Evolutionary conservation across 768 basidiomycete genomes (phyloP), one percentile per base, ranked within the genome.

Genomic region (Suillus americanus): DNA sequence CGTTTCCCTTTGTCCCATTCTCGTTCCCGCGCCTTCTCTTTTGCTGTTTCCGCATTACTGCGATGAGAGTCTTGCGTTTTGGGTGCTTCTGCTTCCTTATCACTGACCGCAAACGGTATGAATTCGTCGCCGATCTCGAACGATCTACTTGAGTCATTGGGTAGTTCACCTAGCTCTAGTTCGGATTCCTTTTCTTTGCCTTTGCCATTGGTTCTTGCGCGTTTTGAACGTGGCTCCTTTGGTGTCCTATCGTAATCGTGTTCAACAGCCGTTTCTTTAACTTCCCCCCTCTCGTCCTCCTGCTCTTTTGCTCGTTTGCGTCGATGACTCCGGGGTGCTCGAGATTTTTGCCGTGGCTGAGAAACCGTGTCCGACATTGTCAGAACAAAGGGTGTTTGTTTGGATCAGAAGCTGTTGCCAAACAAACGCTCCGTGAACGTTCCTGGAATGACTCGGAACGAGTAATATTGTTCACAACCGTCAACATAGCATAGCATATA

Each of bases 1-100:
- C 45, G 68, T 64, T 79, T 80, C 45, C 77, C 79, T 61, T 67
- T 65, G 61, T 81, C 82, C 79, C 80, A 76, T 61, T 83, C 82
- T 38, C 82, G 77, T 61, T 73, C 78, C 23, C 38, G 18, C 20
- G 45, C 64, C 64, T 64, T 69, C 14, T 65, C 72, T 60, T 72
- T 73, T 38, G 68, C 66, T 37, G 63, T 65, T 3, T 67, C 65
- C 54, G 60, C 61, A 50, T 74, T 74, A 3, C 67, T 63, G 13
- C 62, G 67, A 3, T 64, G 64, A 3, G 64, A 66, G 9, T 60
- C 66, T 5, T 48, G 66, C 37, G 53, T 48, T 6, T 67, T 61
- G 0, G 63, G 40, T 35, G 40, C 64, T 9, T 69, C 67, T 33
- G 38, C 65, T 13, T 69, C 68, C 18, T 50, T 37, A 7, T 72